Evolutionary conservation across 208 protist species (phyloP).

Genomic region (Acanthamoeba rhysodes): DNA sequence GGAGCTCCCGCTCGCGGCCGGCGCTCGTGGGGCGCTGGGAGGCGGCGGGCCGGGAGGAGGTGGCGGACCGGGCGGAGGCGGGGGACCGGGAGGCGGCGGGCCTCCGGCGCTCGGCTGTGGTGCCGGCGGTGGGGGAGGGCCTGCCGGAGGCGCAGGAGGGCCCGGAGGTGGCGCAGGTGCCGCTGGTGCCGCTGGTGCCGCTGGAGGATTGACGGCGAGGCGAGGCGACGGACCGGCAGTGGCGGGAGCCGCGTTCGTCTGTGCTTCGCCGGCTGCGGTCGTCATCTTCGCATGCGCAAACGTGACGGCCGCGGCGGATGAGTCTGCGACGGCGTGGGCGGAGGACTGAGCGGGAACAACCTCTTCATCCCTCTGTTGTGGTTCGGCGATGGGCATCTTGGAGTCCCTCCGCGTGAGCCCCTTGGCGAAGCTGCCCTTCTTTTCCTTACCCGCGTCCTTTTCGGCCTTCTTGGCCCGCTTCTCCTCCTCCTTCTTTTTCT

Average conservation of each 20-base stretch:
- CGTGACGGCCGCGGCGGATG: background rate
- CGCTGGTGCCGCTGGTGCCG: background rate
- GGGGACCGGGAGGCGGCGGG: too few species aligned
- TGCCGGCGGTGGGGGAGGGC: background rate
- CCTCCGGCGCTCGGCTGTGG: too few species aligned
- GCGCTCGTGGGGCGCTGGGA: background rate
- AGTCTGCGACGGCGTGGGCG: background rate
- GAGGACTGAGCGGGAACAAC: background rate
- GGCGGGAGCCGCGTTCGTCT: background rate
- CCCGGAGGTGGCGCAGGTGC: background rate
- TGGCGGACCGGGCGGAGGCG: too few species aligned
- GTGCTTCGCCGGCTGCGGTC: background rate
- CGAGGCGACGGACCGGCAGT: background rate
- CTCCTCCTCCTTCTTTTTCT: conserved; percentile 43
- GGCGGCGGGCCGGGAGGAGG: too few species aligned
- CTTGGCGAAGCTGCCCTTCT: background rate
- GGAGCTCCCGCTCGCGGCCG: background rate
- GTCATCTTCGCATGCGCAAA: background rate
- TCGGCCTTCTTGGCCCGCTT: conserved; percentile 21
- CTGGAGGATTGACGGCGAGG: background rate
- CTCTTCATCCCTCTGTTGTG: background rate
- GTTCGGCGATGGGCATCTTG: background rate
- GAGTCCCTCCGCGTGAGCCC: background rate
- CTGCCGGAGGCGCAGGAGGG: background rate
- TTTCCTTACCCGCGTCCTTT: background rate